Percentiles rank a stretch among this genome's conserved stretches.
Conservation (phyloP, 2,329 filamentous ascomycete species). For the Sporothrix luriei region DNA sequence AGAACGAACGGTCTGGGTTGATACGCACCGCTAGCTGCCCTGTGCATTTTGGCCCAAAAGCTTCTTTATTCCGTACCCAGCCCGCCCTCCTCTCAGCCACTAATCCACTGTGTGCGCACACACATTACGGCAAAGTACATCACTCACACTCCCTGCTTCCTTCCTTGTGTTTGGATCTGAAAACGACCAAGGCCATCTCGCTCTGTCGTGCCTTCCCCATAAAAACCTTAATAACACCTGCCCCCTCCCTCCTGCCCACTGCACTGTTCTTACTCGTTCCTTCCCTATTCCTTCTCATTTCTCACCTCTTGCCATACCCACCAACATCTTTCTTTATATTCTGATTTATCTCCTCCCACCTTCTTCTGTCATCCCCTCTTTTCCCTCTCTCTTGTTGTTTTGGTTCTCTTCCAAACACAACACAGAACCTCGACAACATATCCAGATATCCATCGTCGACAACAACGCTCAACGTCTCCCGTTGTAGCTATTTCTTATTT, state of each 20-base stretch:
- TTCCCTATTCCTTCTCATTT: slow-evolving; percentile 4
- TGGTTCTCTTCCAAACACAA: neutral
- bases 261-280: neutral
- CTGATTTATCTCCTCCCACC: no score
- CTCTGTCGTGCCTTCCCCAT: slow-evolving; percentile 23
- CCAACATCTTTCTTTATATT: no score
- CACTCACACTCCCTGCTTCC: neutral
- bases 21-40: slow-evolving; percentile 24
- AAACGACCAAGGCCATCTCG: slow-evolving; percentile 19
- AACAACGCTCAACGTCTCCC: neutral
- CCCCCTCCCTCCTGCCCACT: slow-evolving; percentile 20
- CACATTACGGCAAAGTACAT: no score
- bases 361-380: neutral
- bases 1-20: slow-evolving; percentile 1
- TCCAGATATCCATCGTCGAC: neutral
- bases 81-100: neutral
- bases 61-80: slow-evolving; percentile 1
- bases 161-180: slow-evolving; percentile 14
- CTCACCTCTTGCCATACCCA: neutral
- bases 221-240: slow-evolving; percentile 28
- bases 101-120: no score
- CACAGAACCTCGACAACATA: no score
- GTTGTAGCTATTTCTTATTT: neutral
- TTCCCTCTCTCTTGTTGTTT: neutral
- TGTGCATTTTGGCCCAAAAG: slow-evolving; percentile 9